Percentiles rank a stretch among this genome's conserved stretches.
phyloP scores from a whole-genome alignment of 2,329 filamentous ascomycete genomes.

The Fusarium succisae region DNA sequence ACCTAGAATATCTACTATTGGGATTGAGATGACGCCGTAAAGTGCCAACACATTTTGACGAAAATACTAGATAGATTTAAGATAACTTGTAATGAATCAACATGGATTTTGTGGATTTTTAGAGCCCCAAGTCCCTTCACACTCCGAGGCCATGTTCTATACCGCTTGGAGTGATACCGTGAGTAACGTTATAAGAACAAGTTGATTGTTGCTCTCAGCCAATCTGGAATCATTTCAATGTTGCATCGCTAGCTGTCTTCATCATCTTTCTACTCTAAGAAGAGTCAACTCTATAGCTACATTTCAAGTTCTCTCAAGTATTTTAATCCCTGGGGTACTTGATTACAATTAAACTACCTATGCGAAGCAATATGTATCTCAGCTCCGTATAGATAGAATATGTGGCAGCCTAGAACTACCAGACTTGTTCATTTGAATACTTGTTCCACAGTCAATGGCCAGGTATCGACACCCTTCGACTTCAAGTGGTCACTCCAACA shows the following conservation, averaged over 20 bases:
- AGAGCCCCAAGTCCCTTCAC: too few species aligned
- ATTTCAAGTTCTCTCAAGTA: neutral
- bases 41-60: too few species aligned
- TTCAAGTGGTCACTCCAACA: neutral
- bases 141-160: neutral
- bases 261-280: fast-evolving
- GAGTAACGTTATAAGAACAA: neutral
- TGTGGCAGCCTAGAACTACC: neutral
- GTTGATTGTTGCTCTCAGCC: neutral
- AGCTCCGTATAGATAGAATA: neutral
- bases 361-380: neutral
- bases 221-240: neutral
- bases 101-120: too few species aligned
- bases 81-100: too few species aligned
- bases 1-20: too few species aligned
- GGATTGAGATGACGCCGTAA: too few species aligned
- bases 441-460: neutral
- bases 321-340: neutral
- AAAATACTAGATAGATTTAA: too few species aligned
- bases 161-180: neutral
- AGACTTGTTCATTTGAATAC: neutral
- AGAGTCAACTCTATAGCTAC: neutral
- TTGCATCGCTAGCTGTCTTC: fast-evolving
- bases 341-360: neutral
- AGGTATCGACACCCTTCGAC: neutral